Base-by-base conservation (phyloP, 495 filamentous ascomycete species). In the Polyplosphaeria fusca region DNA sequence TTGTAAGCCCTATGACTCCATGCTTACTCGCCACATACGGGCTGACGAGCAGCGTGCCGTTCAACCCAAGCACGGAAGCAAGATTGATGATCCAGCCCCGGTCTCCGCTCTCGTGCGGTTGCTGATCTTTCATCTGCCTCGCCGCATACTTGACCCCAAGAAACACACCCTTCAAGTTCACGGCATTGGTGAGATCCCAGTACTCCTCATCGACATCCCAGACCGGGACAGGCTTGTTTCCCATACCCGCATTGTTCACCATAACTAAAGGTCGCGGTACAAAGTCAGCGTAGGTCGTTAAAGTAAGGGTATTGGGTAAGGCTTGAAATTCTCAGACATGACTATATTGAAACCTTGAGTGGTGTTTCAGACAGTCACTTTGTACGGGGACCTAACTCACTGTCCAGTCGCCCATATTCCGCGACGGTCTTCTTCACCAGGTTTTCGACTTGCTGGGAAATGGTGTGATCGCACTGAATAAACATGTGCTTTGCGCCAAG, bases 81-180 rank as follows among this genome's bases (percentile, higher is more conserved):
- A 78, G 74, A 47, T 81, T 84, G 35, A 83, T 65, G 28, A 84
- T 80, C 78, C 79, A 81, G 12, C 80, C 81, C 37, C 78, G 52
- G 53, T 80, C 72, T 3, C 75, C 73, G 18, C 1, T 24, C n/a
- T 7, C 11, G 7, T 43, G 22, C 39, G 68, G 72, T 5, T 74
- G 70, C 55, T 84, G 81, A 16, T 65, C 60, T 13, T 81, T 54
- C 73, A 82, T 79, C 63, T 82, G 79, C 0, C 61, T 54, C n/a
- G 72, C 55, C 0, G 74, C 77, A 48, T 77, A 80, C 41, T 75
- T 75, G 39, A 71, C 76, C 4, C 78, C 79, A 1, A 82, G 68
- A 55, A 80, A 82, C 0, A 78, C 73, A 12, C 73, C 73, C 12
- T 72, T 74, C 3, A 54, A 41, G 52, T 82, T 80, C 1, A 80